Conservation (phyloP, 495 filamentous ascomycete species). For the Penicillium ochrochloron region DNA sequence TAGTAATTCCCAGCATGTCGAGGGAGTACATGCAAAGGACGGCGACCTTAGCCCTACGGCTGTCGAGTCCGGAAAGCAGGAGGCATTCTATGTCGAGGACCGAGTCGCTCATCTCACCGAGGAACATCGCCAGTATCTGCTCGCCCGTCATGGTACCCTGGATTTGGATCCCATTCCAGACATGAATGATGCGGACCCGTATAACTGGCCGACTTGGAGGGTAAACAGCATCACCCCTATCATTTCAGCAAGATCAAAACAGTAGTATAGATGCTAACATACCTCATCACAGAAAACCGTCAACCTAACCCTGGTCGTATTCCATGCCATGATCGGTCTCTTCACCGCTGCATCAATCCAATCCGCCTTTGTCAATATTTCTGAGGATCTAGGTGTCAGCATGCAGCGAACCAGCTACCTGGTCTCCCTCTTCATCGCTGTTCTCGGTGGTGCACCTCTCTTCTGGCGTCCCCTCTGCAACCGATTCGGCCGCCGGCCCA, state of each 20-base stretch:
- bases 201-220: conserved; percentile 56
- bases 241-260: not conserved
- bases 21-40: conserved; percentile 25
- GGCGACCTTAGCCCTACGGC: conserved; percentile 2
- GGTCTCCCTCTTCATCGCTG: conserved; percentile 55
- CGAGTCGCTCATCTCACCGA: conserved; percentile 30
- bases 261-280: not conserved
- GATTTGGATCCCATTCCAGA: conserved; percentile 58
- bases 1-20: conserved; percentile 25
- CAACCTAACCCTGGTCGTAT: conserved; percentile 57
- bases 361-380: conserved; percentile 55
- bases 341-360: conserved; percentile 59
- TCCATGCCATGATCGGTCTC: conserved; percentile 61
- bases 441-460: conserved; percentile 55
- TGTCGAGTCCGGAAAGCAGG: conserved; percentile 23
- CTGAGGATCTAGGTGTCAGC: conserved; percentile 49
- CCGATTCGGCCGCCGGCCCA: conserved; percentile 56
- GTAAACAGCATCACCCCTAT: conserved; percentile 20
- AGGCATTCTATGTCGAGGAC: conserved; percentile 29
- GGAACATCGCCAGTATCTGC: conserved; percentile 47
- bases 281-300: conserved; percentile 49
- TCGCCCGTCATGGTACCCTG: conserved; percentile 51
- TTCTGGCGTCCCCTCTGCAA: conserved; percentile 60
- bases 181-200: conserved; percentile 52
- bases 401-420: conserved; percentile 56